Percentiles rank a stretch among this genome's conserved stretches.
These are phyloP conservation scores for Collybiopsis confluens DNA, from an alignment of 768 basidiomycete genomes.

Conservation along the genomic window DNA sequence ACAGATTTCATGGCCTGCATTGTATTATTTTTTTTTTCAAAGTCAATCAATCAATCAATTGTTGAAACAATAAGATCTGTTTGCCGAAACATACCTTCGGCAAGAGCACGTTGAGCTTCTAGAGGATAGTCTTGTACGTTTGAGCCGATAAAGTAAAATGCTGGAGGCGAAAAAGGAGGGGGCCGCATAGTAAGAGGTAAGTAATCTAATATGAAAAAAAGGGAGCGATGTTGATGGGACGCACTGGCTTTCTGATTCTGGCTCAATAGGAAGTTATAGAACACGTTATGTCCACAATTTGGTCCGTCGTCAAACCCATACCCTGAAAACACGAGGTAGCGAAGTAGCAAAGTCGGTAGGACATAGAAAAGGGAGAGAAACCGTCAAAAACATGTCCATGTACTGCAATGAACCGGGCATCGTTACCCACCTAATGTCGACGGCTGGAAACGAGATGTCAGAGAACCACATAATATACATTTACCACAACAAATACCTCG, in stretches of 20 bases:
- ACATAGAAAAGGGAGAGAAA: too few relatives aligned
- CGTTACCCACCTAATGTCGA: constrained; percentile 52
- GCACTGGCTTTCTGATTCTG: constrained; percentile 59
- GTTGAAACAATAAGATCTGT: background rate
- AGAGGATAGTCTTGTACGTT: constrained; percentile 54
- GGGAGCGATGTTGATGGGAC: constrained; percentile 16
- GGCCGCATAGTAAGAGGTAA: too few relatives aligned
- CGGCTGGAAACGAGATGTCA: constrained; percentile 26
- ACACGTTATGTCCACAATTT: constrained; percentile 59
- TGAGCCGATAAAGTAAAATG: constrained; percentile 61
- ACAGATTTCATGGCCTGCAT: constrained; percentile 60
- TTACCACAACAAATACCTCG: constrained; percentile 44
- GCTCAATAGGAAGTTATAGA: constrained; percentile 48
- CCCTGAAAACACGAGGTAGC: too few relatives aligned
- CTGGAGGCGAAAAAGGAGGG: constrained; percentile 21
- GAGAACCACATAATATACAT: background rate
- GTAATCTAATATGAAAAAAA: background rate
- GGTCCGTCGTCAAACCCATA: constrained; percentile 66
- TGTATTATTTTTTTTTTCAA: too few relatives aligned
- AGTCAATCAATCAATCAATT: background rate
- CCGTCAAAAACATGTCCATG: too few relatives aligned
- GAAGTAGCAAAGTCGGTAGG: too few relatives aligned
- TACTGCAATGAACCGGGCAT: too few relatives aligned
- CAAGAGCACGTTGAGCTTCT: constrained; percentile 48
- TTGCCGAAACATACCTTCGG: constrained; percentile 35